Percentiles rank a stretch among this genome's conserved stretches.
phyloP scores from a whole-genome alignment of 495 filamentous ascomycete species.

The Talaromyces ruber region DNA sequence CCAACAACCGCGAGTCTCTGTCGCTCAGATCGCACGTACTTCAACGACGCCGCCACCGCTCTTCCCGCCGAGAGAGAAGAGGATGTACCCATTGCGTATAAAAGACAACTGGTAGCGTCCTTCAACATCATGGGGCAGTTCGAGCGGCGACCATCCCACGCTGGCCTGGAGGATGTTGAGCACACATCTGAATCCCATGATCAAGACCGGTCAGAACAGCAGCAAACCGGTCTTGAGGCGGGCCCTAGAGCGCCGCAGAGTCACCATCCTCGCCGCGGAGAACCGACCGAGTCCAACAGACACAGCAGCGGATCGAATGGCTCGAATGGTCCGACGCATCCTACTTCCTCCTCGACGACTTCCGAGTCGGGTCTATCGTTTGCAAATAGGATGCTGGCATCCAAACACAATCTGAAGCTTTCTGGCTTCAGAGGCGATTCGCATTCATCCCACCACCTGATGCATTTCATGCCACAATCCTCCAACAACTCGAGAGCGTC shows the following conservation, averaged over 20 bases:
- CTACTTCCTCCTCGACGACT: not conserved
- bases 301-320: slow-evolving; percentile 9
- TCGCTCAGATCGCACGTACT: not conserved
- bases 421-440: not conserved
- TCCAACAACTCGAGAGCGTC: slow-evolving; percentile 24
- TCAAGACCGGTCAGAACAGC: not conserved
- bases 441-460: slow-evolving; percentile 24
- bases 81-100: not conserved
- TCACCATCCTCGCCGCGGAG: slow-evolving; percentile 10
- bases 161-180: slow-evolving; percentile 8
- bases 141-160: slow-evolving; percentile 21
- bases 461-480: slow-evolving; percentile 29
- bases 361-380: slow-evolving; percentile 5
- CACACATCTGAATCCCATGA: not conserved
- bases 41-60: not conserved
- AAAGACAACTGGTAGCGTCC: slow-evolving; percentile 3
- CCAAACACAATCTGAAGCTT: slow-evolving; percentile 2
- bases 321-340: not conserved
- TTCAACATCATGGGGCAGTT: slow-evolving; percentile 8
- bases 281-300: slow-evolving; percentile 17
- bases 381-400: slow-evolving; percentile 8
- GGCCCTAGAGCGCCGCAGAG: slow-evolving; percentile 18
- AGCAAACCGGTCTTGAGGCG: slow-evolving; percentile 13
- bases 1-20: not conserved
- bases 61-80: not conserved